These are phyloP conservation scores for Musa balbisiana DNA, from an alignment of 202 grass and related monocot genomes.

Conservation along the genomic window DNA sequence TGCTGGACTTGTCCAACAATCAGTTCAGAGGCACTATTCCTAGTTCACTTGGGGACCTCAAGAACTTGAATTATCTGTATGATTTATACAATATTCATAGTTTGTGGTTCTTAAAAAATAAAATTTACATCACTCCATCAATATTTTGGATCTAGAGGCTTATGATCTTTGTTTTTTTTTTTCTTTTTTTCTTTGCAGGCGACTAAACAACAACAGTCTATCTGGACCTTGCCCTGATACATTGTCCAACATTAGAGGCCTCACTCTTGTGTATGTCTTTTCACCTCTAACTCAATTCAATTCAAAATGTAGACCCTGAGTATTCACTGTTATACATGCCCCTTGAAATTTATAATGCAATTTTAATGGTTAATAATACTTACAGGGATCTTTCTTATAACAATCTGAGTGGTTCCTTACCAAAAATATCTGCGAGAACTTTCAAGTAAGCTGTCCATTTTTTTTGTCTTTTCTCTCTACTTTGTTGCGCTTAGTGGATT, in stretches of 20 bases:
- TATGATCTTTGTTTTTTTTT: background rate
- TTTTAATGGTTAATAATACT: slow-evolving; percentile 1
- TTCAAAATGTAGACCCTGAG: background rate
- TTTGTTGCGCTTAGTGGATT: background rate
- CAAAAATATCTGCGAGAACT: slow-evolving; percentile 94
- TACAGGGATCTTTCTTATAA: slow-evolving; percentile 86
- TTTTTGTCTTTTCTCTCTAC: background rate
- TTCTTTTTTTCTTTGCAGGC: slow-evolving; percentile 35
- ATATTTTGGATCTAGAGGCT: background rate
- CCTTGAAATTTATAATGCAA: background rate
- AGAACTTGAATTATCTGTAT: slow-evolving; percentile 82
- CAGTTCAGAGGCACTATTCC: slow-evolving; percentile 72
- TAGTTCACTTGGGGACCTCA: slow-evolving; percentile 57
- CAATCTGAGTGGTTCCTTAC: slow-evolving; percentile 79
- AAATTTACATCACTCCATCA: background rate
- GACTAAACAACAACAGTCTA: slow-evolving; percentile 93
- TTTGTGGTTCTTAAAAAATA: background rate
- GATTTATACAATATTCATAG: slow-evolving; percentile 10
- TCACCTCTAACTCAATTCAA: background rate
- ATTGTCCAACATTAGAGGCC: slow-evolving; percentile 58
- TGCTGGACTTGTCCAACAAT: slow-evolving; percentile 84
- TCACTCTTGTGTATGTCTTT: slow-evolving; percentile 73
- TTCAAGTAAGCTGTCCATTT: slow-evolving; percentile 51
- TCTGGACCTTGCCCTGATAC: slow-evolving; percentile 77
- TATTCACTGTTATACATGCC: background rate